Percentiles rank a stretch among this genome's conserved stretches.
Conservation (phyloP, 345 rosid species). For the Lumnitzera racemosa region DNA sequence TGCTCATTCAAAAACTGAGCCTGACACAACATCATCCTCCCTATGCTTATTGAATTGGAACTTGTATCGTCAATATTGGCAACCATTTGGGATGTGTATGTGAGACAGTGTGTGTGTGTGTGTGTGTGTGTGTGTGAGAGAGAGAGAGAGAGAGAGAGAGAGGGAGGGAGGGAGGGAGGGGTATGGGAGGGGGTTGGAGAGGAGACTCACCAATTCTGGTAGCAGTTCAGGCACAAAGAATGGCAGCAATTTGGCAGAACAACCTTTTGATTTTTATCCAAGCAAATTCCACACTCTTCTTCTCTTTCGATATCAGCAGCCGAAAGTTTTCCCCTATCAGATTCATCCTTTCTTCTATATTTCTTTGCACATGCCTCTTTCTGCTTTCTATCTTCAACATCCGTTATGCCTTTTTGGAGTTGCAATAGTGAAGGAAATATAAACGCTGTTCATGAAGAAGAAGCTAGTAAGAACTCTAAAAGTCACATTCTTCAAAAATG, state of each 20-base stretch:
- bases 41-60: too few species aligned
- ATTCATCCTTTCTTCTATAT: slow-evolving; percentile 48
- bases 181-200: neutral
- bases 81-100: too few species aligned
- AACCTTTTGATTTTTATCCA: slow-evolving; percentile 52
- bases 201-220: slow-evolving; percentile 48
- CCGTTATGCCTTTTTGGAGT: slow-evolving; percentile 64
- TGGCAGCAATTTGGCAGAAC: slow-evolving; percentile 74
- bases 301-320: slow-evolving; percentile 52
- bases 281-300: slow-evolving; percentile 76
- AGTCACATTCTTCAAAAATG: neutral
- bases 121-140: too few species aligned
- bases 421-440: slow-evolving; percentile 76
- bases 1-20: too few species aligned
- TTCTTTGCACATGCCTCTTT: slow-evolving; percentile 36
- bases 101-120: too few species aligned
- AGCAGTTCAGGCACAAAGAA: slow-evolving; percentile 66
- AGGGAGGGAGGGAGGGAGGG: neutral
- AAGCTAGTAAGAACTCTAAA: too few species aligned
- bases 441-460: slow-evolving; percentile 32
- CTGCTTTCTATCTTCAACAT: slow-evolving; percentile 63
- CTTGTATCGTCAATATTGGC: too few species aligned
- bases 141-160: neutral
- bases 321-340: slow-evolving; percentile 31
- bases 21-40: too few species aligned